Evolutionary conservation across 2,329 filamentous ascomycete genomes (phyloP).

Genomic region (Colletotrichum acutatum): DNA sequence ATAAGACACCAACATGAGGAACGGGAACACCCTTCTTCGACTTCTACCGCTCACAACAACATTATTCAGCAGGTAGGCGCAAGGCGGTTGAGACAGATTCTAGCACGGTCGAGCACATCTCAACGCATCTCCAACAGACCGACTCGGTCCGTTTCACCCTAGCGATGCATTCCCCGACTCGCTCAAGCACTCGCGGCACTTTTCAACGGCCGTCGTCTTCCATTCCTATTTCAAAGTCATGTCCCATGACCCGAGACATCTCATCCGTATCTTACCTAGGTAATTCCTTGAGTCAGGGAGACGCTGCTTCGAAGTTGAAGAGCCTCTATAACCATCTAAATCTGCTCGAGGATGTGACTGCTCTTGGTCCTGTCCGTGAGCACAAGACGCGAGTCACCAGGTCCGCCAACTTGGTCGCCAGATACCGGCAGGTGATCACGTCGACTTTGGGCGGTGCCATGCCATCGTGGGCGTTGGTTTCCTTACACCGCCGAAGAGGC

Average conservation of each 20-base stretch:
- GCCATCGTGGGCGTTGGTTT: slow-evolving; percentile 8
- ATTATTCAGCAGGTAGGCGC: not conserved
- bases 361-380: slow-evolving; percentile 15
- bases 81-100: slow-evolving; percentile 6
- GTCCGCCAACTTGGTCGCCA: slow-evolving; percentile 15
- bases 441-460: slow-evolving; percentile 9
- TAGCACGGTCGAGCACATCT: slow-evolving; percentile 21
- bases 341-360: not conserved
- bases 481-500: slow-evolving; percentile 10
- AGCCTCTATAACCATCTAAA: not conserved
- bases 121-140: slow-evolving; percentile 8
- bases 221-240: not conserved
- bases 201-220: slow-evolving; percentile 14
- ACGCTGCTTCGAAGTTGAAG: not conserved
- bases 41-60: slow-evolving; percentile 1
- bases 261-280: not conserved
- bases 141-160: slow-evolving; percentile 33
- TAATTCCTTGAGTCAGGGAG: not conserved
- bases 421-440: slow-evolving; percentile 26
- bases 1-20: not conserved
- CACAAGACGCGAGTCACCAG: slow-evolving; percentile 19
- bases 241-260: slow-evolving; percentile 2
- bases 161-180: slow-evolving; percentile 23
- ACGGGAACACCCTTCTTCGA: not conserved
- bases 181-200: not conserved